These are phyloP conservation scores for Sclerotinia minor DNA, from an alignment of 2,329 filamentous ascomycete genomes.

Conservation along the genomic window DNA sequence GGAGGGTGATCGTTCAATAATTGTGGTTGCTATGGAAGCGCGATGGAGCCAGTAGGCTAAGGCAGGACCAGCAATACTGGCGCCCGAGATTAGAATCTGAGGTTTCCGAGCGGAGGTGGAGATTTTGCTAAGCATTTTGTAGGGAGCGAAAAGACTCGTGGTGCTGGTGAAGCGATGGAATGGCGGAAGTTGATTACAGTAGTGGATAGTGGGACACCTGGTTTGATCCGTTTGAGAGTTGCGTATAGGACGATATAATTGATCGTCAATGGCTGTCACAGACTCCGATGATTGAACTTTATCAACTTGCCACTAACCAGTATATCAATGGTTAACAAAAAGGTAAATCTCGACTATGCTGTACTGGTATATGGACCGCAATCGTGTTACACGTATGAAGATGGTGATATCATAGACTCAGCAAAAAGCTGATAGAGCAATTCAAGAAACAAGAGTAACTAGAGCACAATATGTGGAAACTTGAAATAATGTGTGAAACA, in stretches of 20 bases:
- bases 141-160: too few species aligned
- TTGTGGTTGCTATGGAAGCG: constrained; percentile 42
- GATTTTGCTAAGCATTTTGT: background rate
- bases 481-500: background rate
- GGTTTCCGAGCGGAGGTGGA: background rate
- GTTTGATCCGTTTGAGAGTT: background rate
- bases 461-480: background rate
- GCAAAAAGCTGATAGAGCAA: background rate
- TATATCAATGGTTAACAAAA: background rate
- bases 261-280: too few species aligned
- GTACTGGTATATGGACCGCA: background rate
- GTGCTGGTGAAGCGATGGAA: background rate
- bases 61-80: constrained; percentile 44
- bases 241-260: background rate
- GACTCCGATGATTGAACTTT: too few species aligned
- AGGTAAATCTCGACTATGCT: too few species aligned
- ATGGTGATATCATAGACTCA: background rate
- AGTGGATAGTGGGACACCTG: background rate
- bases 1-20: constrained; percentile 46
- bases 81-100: constrained; percentile 42
- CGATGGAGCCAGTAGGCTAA: constrained; percentile 53
- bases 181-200: background rate
- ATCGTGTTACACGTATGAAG: background rate
- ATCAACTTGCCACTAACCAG: too few species aligned
- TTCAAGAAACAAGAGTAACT: background rate